A percentile compares a stretch with the other conserved stretches of the same genome.
Conservation (phyloP, 441 rosid genomes). For the Syzygium syzygioides region DNA sequence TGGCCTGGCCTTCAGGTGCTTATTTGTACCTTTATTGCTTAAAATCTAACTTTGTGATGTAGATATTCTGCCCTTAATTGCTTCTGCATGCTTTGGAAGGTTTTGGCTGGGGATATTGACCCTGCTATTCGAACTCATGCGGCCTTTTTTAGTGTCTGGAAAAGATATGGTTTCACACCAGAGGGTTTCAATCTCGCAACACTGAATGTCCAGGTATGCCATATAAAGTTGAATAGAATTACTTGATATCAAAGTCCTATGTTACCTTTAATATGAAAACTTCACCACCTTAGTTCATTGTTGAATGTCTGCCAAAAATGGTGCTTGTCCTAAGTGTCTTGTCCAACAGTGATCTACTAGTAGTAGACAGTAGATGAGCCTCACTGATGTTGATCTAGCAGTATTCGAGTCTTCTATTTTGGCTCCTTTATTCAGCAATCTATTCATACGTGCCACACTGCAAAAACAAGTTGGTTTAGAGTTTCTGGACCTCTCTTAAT, state of each 20-base stretch:
- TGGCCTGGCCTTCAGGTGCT: constrained; percentile 99
- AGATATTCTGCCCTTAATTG: background rate
- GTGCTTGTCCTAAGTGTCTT: background rate
- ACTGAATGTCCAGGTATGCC: constrained; percentile 51
- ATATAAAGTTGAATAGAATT: background rate
- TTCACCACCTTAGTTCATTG: background rate
- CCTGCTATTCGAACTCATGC: constrained; percentile 97
- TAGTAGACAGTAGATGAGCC: background rate
- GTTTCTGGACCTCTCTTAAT: background rate
- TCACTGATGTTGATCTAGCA: background rate
- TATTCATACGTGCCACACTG: background rate
- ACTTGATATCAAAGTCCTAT: background rate
- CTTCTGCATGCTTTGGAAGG: constrained; percentile 38
- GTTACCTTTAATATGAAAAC: background rate
- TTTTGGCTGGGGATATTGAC: constrained; percentile 90
- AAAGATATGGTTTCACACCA: constrained; percentile 88
- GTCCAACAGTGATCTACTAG: background rate
- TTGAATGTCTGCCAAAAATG: background rate
- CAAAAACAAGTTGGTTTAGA: background rate
- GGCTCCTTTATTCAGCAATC: background rate
- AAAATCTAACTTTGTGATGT: background rate
- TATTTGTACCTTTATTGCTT: background rate
- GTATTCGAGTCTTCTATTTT: background rate
- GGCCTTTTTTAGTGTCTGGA: constrained; percentile 97
- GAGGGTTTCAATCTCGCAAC: constrained; percentile 98